These are phyloP conservation scores for Mycena rosella DNA, from an alignment of 768 basidiomycete species.

Conservation along the genomic window DNA sequence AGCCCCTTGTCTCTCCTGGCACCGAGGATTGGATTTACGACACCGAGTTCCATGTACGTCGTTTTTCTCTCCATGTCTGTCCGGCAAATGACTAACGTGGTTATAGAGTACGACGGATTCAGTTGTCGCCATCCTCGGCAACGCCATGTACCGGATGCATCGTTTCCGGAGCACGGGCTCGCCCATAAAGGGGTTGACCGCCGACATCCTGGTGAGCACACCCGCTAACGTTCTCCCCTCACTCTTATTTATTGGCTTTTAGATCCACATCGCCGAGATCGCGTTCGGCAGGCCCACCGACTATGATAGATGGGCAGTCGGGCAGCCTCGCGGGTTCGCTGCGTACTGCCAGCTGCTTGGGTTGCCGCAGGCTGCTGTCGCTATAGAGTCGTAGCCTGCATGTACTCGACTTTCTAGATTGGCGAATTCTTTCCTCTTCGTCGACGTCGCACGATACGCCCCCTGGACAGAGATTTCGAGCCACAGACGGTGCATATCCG, in stretches of 20 bases:
- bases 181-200: constrained; percentile 86
- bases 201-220: constrained; percentile 79
- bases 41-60: constrained; percentile 76
- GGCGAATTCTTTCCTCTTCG: neutral
- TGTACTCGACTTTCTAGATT: constrained; percentile 8
- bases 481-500: too few relatives aligned
- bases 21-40: constrained; percentile 86
- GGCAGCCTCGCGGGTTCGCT: constrained; percentile 54
- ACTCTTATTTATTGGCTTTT: neutral
- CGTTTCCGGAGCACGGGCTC: constrained; percentile 84
- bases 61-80: neutral
- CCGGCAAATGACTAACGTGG: constrained; percentile 7
- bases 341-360: constrained; percentile 31
- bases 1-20: constrained; percentile 67
- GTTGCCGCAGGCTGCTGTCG: constrained; percentile 1
- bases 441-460: too few relatives aligned
- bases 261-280: constrained; percentile 78
- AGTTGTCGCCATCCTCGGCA: constrained; percentile 59
- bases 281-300: constrained; percentile 65
- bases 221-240: neutral
- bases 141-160: constrained; percentile 81
- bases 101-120: constrained; percentile 72
- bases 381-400: neutral
- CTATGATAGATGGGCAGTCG: constrained; percentile 71
- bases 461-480: too few relatives aligned